Base-by-base conservation (phyloP, 495 filamentous ascomycete species). In the Aspergillus funiculosus region DNA sequence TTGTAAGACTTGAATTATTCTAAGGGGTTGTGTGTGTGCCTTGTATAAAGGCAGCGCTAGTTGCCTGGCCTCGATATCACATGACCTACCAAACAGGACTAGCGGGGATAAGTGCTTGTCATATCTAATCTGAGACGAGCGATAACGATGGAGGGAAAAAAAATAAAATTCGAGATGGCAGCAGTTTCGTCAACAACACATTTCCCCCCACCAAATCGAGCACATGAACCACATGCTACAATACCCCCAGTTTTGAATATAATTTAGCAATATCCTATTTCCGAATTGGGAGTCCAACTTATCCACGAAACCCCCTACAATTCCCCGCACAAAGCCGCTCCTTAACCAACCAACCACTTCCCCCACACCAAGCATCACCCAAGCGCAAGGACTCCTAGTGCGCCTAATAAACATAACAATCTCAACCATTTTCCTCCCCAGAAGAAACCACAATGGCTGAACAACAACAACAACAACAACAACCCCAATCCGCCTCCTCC, bases 381-480 rank as follows among this genome's bases (percentile, higher is more conserved):
- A 15, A 31, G 19, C 11, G 17, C 18, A 35, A 32, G 6, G 17
- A 21, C 17, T n/a, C 13, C 9, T 13, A 44, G 13, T 26, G 6
- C 1, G 14, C 9, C 11, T 38, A 8, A 24, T 38, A 22, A 15
- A 10, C 8, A 35, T 24, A 19, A 26, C 19, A 2, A 24, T 15
- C 7, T 5, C 28, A 7, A 29, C 17, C 25, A 30, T 20, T 30
- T 30, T 30, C 28, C 28, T 10, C 20, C 3, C 29, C 30, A 30
- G 43, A 46, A 19, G 21, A 40, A n/a, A 32, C 34, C 50, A 59
- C 35, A 54, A 67, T 66, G 62, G 37, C 51, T 20, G 11, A 50
- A 36, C 53, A 40, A 51, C 55, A 50, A 52, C 51, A 39, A 36
- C 54, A 35, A 37, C 39, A 13, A 26, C 39, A 26, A 42, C 53